These are phyloP conservation scores for Erucastrum elatum DNA, from an alignment of 345 rosid genomes.

Conservation along the genomic window DNA sequence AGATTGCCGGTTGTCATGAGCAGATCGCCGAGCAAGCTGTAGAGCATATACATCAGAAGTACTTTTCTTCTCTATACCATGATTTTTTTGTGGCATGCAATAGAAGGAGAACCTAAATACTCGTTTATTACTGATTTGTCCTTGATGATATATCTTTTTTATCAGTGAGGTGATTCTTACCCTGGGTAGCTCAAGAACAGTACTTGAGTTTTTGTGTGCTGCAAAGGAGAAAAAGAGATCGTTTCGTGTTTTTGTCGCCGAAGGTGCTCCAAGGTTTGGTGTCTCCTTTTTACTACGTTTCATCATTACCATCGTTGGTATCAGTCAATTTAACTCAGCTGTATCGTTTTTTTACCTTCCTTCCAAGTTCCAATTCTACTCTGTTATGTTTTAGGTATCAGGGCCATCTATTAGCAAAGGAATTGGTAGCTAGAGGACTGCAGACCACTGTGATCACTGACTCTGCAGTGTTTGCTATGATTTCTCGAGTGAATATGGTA, in stretches of 20 bases:
- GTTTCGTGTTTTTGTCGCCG: slow-evolving; percentile 92
- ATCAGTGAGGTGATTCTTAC: slow-evolving; percentile 97
- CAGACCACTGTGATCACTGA: slow-evolving; percentile 93
- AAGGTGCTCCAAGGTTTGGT: slow-evolving; percentile 97
- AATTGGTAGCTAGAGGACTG: slow-evolving; percentile 86
- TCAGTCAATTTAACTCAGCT: slow-evolving; percentile 9
- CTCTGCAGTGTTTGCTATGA: slow-evolving; percentile 98
- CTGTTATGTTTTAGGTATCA: slow-evolving; percentile 60
- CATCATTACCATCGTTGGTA: not conserved
- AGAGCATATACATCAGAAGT: slow-evolving; percentile 99
- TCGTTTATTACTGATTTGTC: not conserved
- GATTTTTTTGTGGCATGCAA: not conserved
- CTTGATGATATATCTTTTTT: slow-evolving; percentile 9
- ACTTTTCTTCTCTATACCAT: slow-evolving; percentile 30
- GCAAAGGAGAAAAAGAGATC: slow-evolving; percentile 98
- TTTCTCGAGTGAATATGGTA: slow-evolving; percentile 97
- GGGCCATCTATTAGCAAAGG: slow-evolving; percentile 92
- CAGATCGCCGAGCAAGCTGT: slow-evolving; percentile 99
- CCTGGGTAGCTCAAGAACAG: slow-evolving; percentile 95
- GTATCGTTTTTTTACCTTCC: not conserved
- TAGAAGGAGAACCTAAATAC: not conserved
- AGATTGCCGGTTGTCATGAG: slow-evolving; percentile 86
- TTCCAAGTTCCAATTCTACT: not conserved
- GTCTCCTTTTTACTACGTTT: not conserved
- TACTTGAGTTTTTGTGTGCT: slow-evolving; percentile 89